Base-by-base conservation (phyloP, 257 asterid species). In the Primulina tabacum region DNA sequence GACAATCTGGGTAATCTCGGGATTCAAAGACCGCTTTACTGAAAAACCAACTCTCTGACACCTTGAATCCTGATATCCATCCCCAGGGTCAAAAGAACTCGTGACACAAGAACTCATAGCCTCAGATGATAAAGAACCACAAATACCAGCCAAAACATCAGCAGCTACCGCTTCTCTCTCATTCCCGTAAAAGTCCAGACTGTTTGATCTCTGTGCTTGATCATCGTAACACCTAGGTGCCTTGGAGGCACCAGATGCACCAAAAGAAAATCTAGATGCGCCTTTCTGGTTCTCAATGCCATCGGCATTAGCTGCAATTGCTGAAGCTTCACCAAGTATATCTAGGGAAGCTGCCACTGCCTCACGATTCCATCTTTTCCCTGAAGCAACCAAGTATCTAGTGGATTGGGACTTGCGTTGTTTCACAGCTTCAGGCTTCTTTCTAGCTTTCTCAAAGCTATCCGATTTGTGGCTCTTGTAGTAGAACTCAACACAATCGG, bases 91-190 rank as follows among this genome's bases (percentile, higher is more conserved):
- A 75, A 81, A 87, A 71, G 97, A 88, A 81, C 93, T 89, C 9
- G 96, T 88, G 71, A 86, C 89, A 86, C 96, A 86, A 65, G 97
- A 89, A 82, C 97, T 85, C 93, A 87, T 86, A 67, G 98, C 97
- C 84, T 95, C 99, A 20, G 99, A 89, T 43, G 99, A 95, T 18
- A 92, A 67, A 64, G 99, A 89, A 75, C 98, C 95, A 83, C 96
- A 91, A 52, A 95, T 92, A 34, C 99, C 95, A 63, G 96, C 97
- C 86, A 95, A 85, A 55, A 95, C 99, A 79, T 95, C 99, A 60
- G 92, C 99, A 70, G 99, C 99, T 32, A 75, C 89, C 28, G 94
- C 81, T 84, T 94, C 92, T 72, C 87, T 80, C 74, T 84, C 99
- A 73, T 73, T 81, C 68, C 77, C 80, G 32, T 79, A 80, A 64